Evolutionary conservation across 345 rosid species (phyloP).

Genomic region (Excoecaria cochinchinensis): DNA sequence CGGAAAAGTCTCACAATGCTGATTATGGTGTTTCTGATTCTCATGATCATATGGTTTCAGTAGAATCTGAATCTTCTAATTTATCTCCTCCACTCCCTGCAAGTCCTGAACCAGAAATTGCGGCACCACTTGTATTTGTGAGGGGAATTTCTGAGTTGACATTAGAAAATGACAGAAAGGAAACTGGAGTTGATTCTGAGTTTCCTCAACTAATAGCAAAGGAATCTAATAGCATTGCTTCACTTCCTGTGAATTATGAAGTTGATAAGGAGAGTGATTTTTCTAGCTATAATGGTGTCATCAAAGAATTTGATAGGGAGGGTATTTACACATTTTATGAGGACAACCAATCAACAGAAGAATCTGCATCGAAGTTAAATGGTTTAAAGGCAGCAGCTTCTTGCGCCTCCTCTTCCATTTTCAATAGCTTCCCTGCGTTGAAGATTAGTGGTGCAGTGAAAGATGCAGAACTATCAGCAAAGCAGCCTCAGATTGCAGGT

Average conservation of each 20-base stretch:
- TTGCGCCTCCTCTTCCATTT: slow-evolving; percentile 34
- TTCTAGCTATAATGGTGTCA: slow-evolving; percentile 23
- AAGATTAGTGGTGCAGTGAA: slow-evolving; percentile 35
- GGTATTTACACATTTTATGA: slow-evolving; percentile 61
- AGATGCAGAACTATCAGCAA: slow-evolving; percentile 31
- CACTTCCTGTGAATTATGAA: slow-evolving; percentile 31
- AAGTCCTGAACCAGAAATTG: slow-evolving; percentile 34
- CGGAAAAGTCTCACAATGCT: slow-evolving; percentile 22
- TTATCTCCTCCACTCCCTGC: slow-evolving; percentile 20
- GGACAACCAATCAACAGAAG: slow-evolving; percentile 34
- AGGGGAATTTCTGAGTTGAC: slow-evolving; percentile 32
- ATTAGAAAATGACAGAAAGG: slow-evolving; percentile 25
- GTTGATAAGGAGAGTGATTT: slow-evolving; percentile 27
- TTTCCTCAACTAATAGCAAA: slow-evolving; percentile 23
- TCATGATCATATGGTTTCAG: slow-evolving; percentile 18
- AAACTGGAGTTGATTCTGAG: slow-evolving; percentile 26
- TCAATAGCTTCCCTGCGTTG: slow-evolving; percentile 42
- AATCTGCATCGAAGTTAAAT: slow-evolving; percentile 31
- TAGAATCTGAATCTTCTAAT: slow-evolving; percentile 34
- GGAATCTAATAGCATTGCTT: slow-evolving; percentile 28
- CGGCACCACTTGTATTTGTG: slow-evolving; percentile 35
- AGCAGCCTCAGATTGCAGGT: slow-evolving; percentile 52
- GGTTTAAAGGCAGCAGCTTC: slow-evolving; percentile 42
- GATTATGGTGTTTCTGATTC: slow-evolving; percentile 17
- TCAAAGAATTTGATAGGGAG: slow-evolving; percentile 47